These are phyloP conservation scores for Chlorella sp. DNA, from an alignment of 139 green algal species.

Conservation along the genomic window DNA sequence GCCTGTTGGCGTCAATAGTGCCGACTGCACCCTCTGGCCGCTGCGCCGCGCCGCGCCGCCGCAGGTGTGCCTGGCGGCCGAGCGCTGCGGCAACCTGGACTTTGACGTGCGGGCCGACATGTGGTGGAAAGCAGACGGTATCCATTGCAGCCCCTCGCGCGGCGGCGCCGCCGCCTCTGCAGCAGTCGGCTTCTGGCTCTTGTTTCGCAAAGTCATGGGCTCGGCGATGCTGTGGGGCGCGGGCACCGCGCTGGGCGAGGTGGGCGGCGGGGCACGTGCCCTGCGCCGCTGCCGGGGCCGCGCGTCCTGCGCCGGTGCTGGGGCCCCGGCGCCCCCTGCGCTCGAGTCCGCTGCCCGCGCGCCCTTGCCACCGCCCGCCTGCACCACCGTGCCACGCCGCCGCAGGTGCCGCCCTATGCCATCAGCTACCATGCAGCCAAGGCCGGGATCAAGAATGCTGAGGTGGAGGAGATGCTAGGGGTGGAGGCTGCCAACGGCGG, in stretches of 20 bases:
- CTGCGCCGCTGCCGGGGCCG: too few relatives aligned
- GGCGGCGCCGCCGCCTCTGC: not conserved
- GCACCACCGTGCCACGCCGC: too few relatives aligned
- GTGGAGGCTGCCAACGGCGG: not conserved
- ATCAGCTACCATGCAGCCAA: constrained; percentile 79
- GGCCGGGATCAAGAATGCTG: constrained; percentile 60
- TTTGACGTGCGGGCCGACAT: constrained; percentile 78
- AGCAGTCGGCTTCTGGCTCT: constrained; percentile 49
- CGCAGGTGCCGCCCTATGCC: constrained; percentile 90
- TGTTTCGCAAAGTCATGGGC: constrained; percentile 69
- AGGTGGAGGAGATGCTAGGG: constrained; percentile 61
- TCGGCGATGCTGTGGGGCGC: constrained; percentile 82
- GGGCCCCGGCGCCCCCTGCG: too few relatives aligned
- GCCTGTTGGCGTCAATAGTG: too few relatives aligned
- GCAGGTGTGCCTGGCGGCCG: constrained; percentile 83
- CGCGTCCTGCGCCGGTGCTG: too few relatives aligned
- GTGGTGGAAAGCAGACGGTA: constrained; percentile 77
- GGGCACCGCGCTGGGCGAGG: constrained; percentile 90
- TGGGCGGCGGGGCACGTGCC: too few relatives aligned
- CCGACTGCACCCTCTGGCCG: too few relatives aligned
- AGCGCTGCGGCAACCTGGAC: constrained; percentile 77
- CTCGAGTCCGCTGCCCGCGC: too few relatives aligned
- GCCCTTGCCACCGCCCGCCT: too few relatives aligned
- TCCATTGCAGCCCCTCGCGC: constrained; percentile 67
- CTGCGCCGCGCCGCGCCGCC: constrained; percentile 6